A percentile compares a stretch with the other conserved stretches of the same genome.
phyloP scores from a whole-genome alignment of 441 rosid genomes.

The Viola pubescens region DNA sequence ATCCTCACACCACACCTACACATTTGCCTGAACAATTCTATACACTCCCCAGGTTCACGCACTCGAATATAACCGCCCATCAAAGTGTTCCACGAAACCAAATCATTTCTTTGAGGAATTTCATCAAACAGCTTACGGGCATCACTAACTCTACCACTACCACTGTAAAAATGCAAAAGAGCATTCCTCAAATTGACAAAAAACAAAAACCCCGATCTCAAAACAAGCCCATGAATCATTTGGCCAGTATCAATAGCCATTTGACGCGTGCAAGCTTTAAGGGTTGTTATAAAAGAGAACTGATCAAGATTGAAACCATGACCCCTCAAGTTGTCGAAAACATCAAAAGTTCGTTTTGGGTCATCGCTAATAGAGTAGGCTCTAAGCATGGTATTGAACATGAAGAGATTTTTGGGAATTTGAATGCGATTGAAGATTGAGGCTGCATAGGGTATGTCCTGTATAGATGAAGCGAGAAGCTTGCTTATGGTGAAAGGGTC shows the following conservation, averaged over 20 bases:
- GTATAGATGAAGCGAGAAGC: conserved; percentile 21
- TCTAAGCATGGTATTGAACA: conserved; percentile 26
- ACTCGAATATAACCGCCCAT: conserved; percentile 21
- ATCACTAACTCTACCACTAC: conserved; percentile 21
- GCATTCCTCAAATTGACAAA: conserved; percentile 55
- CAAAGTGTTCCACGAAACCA: conserved; percentile 27
- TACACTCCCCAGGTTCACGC: too few species aligned
- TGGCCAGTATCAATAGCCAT: conserved; percentile 14
- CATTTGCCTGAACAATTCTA: too few species aligned
- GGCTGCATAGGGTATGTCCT: conserved; percentile 19
- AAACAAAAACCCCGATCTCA: conserved; percentile 23
- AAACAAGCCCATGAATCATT: conserved; percentile 18
- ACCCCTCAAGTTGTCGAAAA: conserved; percentile 20
- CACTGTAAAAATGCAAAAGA: conserved; percentile 39
- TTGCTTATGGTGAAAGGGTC: conserved; percentile 25
- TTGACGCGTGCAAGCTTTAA: conserved; percentile 15
- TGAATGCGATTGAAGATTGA: conserved; percentile 24
- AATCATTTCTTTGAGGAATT: conserved; percentile 22
- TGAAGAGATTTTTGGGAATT: conserved; percentile 13
- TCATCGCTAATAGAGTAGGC: conserved; percentile 20
- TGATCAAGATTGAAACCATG: conserved; percentile 19
- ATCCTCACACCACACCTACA: too few species aligned
- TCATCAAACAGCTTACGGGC: conserved; percentile 27
- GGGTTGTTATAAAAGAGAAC: conserved; percentile 22
- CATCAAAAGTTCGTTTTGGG: conserved; percentile 14